These are phyloP conservation scores for Sugiyamaella chiloensis DNA, from an alignment of 805 yeast species.

Conservation along the genomic window DNA sequence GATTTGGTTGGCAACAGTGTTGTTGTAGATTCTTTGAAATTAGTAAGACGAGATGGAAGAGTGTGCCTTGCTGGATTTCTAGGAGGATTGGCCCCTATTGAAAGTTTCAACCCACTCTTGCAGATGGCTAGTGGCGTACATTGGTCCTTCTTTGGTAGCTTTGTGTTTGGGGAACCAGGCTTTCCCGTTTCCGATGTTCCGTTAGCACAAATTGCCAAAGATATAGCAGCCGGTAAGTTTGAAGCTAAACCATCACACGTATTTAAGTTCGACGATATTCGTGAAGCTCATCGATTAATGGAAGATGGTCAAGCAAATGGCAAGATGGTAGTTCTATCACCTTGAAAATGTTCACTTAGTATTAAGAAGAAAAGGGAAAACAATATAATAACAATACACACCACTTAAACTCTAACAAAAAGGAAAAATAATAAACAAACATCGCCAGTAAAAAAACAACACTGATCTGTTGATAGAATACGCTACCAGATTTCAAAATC, in stretches of 20 bases:
- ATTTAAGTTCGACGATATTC: constrained; percentile 10
- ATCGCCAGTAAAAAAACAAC: constrained; percentile 3
- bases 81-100: constrained; percentile 13
- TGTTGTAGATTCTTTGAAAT: constrained; percentile 7
- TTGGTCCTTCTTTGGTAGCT: constrained; percentile 10
- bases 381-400: no score
- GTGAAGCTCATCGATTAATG: constrained; percentile 11
- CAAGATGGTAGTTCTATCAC: constrained; percentile 9
- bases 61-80: constrained; percentile 11
- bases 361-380: no score
- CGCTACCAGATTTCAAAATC: constrained; percentile 2
- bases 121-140: constrained; percentile 13
- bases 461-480: no score
- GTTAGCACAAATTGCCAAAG: background rate
- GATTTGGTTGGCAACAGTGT: constrained; percentile 13
- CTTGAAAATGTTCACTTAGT: background rate
- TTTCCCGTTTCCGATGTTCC: constrained; percentile 11
- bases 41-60: constrained; percentile 5
- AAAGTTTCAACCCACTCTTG: constrained; percentile 10
- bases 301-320: constrained; percentile 6
- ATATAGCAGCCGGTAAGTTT: background rate
- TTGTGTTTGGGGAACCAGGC: constrained; percentile 7
- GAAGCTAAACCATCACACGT: constrained; percentile 11
- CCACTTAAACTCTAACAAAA: no score
- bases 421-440: background rate